These are phyloP conservation scores for Coix lacrymajobi DNA, from an alignment of 176 grass and related monocot genomes.

Conservation along the genomic window DNA sequence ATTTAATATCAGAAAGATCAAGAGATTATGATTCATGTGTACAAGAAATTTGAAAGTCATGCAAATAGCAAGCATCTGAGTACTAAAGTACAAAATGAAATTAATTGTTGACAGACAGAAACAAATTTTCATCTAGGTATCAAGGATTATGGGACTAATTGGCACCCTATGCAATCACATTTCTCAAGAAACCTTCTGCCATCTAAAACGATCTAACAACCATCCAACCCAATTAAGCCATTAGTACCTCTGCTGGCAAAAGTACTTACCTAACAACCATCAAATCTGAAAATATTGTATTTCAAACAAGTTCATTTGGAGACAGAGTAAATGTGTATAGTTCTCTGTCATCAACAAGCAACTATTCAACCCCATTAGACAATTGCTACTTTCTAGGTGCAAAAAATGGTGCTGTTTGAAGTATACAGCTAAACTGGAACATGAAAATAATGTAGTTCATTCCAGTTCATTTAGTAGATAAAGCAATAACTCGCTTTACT, in stretches of 20 bases:
- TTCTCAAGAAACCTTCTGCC: neutral
- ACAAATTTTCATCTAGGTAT: neutral
- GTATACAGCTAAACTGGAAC: neutral
- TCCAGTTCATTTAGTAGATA: neutral
- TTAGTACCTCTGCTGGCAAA: neutral
- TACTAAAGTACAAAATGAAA: neutral
- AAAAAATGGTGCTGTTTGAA: neutral
- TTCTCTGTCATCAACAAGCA: neutral
- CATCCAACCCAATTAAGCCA: neutral
- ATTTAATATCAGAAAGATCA: neutral
- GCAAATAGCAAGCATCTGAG: neutral
- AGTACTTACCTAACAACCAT: neutral
- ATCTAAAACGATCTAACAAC: neutral
- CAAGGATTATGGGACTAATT: neutral
- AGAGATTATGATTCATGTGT: neutral
- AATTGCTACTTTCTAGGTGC: neutral
- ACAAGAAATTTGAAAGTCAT: slow-evolving; percentile 4
- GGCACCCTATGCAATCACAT: neutral
- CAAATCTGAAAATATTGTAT: neutral
- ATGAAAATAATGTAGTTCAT: neutral
- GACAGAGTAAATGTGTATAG: neutral
- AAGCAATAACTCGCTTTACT: neutral
- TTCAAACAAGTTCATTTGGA: neutral
- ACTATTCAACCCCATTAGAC: neutral
- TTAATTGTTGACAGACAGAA: neutral